phyloP scores from a whole-genome alignment of 192 early-diverging fungal species.

The Geranomyces michiganensis region DNA sequence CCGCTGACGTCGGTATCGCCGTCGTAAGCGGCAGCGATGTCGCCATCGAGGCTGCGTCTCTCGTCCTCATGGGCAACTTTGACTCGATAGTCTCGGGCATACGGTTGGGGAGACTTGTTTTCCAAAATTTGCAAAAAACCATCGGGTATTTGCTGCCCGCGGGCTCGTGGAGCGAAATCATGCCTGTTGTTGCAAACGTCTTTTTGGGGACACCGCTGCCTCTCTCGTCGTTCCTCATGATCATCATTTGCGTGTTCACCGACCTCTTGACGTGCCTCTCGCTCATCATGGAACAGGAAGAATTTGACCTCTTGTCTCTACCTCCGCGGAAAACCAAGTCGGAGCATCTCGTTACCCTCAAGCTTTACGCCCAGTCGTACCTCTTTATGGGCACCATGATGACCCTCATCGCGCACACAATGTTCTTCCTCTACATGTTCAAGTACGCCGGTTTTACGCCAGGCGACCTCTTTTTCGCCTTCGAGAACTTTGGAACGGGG shows the following conservation, averaged over 20 bases:
- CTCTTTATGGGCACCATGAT: slow-evolving; percentile 75
- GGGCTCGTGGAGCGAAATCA: slow-evolving; percentile 70
- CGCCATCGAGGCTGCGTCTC: slow-evolving; percentile 52
- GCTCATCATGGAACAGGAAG: slow-evolving; percentile 77
- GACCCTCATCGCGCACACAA: slow-evolving; percentile 65
- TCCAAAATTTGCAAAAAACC: slow-evolving; percentile 88
- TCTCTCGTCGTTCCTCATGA: slow-evolving; percentile 70
- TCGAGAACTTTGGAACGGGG: slow-evolving; percentile 26
- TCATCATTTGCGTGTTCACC: slow-evolving; percentile 49
- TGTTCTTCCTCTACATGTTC: slow-evolving; percentile 74
- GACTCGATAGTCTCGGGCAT: slow-evolving; percentile 72
- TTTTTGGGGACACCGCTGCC: slow-evolving; percentile 81
- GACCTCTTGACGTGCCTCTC: slow-evolving; percentile 66
- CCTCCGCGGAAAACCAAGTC: slow-evolving; percentile 71
- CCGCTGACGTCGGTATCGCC: slow-evolving; percentile 87
- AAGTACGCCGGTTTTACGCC: slow-evolving; percentile 60
- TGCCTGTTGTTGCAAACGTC: slow-evolving; percentile 75
- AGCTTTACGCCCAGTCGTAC: slow-evolving; percentile 76
- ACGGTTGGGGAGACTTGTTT: slow-evolving; percentile 79
- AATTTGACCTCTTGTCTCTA: slow-evolving; percentile 70
- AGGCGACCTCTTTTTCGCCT: slow-evolving; percentile 61
- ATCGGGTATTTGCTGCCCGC: slow-evolving; percentile 81
- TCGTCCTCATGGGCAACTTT: slow-evolving; percentile 62
- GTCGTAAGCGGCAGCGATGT: slow-evolving; percentile 81
- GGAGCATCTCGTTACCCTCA: slow-evolving; percentile 67